Conservation (phyloP, 164 flowering plant species). For the grape (Vitis vinifera) region ASM3070453v1 NC_081805.1:7681501-7682000, state of each 20-base stretch:
- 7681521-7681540: slow-evolving; percentile 92
- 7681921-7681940: slow-evolving; percentile 8
- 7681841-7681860: slow-evolving; percentile 18
- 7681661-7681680: not conserved
- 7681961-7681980: slow-evolving; percentile 8
- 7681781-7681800: not conserved
- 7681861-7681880: slow-evolving; percentile 9
- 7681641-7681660: not conserved
- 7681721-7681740: not conserved
- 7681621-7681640: not conserved
- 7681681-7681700: slow-evolving; percentile 7
- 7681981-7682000: slow-evolving; percentile 5
- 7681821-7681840: not conserved
- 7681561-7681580: slow-evolving; percentile 5
- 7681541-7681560: slow-evolving; percentile 46
- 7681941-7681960: slow-evolving; percentile 2
- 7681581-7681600: slow-evolving; percentile 15
- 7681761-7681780: not conserved
- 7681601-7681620: slow-evolving; percentile 30
- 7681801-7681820: not conserved
- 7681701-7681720: not conserved
- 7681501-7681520: slow-evolving; percentile 45
- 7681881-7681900: slow-evolving; percentile 6
- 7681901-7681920: slow-evolving; percentile 16
- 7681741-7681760: not conserved